Evolutionary conservation across 75 land plant species (phyloP).

Genomic region (Azolla pinnata): DNA sequence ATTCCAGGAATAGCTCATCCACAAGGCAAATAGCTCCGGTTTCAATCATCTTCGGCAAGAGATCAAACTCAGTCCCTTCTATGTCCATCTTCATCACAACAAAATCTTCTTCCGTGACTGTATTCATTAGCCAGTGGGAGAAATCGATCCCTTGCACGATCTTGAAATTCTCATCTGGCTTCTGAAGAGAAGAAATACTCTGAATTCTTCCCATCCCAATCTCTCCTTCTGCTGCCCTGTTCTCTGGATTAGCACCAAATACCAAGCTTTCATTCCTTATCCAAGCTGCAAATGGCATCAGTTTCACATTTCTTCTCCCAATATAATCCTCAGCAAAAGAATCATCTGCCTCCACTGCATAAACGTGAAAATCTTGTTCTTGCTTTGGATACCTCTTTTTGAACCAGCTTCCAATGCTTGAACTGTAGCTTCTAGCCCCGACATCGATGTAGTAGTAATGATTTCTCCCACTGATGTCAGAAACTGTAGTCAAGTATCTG

Average conservation of each 20-base stretch:
- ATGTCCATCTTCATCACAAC: slow-evolving; percentile 97
- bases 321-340: slow-evolving; percentile 49
- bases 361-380: slow-evolving; percentile 52
- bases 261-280: slow-evolving; percentile 56
- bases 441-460: slow-evolving; percentile 70
- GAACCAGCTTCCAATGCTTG: slow-evolving; percentile 92
- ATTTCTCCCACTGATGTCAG: slow-evolving; percentile 41
- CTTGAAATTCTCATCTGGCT: neutral
- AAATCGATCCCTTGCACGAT: slow-evolving; percentile 69
- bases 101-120: slow-evolving; percentile 48
- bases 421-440: slow-evolving; percentile 68
- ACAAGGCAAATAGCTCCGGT: slow-evolving; percentile 81
- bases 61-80: slow-evolving; percentile 80
- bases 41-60: slow-evolving; percentile 58
- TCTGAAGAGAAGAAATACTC: neutral
- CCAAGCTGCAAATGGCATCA: slow-evolving; percentile 82
- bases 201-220: slow-evolving; percentile 55
- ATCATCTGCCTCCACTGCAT: slow-evolving; percentile 75
- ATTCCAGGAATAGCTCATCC: slow-evolving; percentile 81
- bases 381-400: slow-evolving; percentile 77
- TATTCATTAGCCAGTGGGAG: slow-evolving; percentile 56
- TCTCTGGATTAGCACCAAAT: slow-evolving; percentile 50
- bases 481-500: slow-evolving; percentile 53
- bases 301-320: slow-evolving; percentile 33
- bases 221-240: slow-evolving; percentile 13